Evolutionary conservation across 169 alveolate genomes (phyloP), one percentile per base, ranked within the genome.

Genomic region (Babesia ovis): DNA sequence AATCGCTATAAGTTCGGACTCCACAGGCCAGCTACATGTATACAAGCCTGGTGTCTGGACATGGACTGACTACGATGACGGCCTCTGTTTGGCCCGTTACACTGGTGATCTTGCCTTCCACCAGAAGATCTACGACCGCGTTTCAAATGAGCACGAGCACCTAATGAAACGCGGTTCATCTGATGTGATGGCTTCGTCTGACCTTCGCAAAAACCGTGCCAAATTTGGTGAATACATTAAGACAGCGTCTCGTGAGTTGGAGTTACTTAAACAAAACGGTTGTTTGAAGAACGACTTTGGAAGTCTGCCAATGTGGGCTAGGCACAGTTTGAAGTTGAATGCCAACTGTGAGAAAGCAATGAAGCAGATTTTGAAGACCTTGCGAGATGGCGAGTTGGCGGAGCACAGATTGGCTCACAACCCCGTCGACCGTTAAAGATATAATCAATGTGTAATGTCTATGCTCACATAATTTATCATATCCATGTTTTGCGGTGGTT

Each of bases 41-140:
- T 68, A 70, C 57, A 71, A 71, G 67, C 88, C 88, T 27, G 88
- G 88, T 18, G 48, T 80, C 0, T 80, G 88, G 88, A 60, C 84
- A 22, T 80, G 88, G 88, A 61, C 76, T 18, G 83, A 55, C 50
- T 70, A 56, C 29, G 88, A 80, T 57, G 88, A 80, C 37, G 74
- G 55, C 50, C 31, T 80, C 31, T 68, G 84, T 45, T 39, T 72
- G 55, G 88, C 88, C 20, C 48, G 88, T 20, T 45, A 59, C 46
- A 45, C 35, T 22, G 69, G 71, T 23, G 61, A 80, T 54, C 46
- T 6, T 1, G 37, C 37, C 8, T 80, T 80, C 77, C 77, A 70
- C 46, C 11, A 20, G 14, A 50, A 61, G 32, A 51, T 70, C 14
- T 59, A 59, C 48, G 79, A 69, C 22, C 61, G 27, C 31, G 83